Evolutionary conservation across 352 stramenopile species (phyloP), one percentile per base, ranked within the genome.

Genomic region (Phytophthora pseudosyringae): DNA sequence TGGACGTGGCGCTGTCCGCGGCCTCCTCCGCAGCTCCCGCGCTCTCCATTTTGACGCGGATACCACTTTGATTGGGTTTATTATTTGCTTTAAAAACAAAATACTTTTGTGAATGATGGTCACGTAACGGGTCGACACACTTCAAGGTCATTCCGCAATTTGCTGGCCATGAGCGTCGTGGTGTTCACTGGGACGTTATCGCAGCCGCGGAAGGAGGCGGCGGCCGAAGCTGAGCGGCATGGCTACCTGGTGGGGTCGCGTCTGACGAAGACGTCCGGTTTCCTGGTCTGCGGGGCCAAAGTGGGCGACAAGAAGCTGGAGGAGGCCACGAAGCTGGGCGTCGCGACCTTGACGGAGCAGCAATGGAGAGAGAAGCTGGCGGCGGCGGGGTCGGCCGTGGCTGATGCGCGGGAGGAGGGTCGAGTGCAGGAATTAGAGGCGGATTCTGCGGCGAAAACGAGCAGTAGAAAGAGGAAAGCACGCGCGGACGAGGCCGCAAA

Each of bases 111-210:
- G 55, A 63, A 44, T 60, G 58, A 36, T 66, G 57, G 33, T 69
- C 29, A 49, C 25, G 38, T 50, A 59, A 49, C 51, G 28, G 38
- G 12, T 38, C 50, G 28, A 33, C 9, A 40, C 41, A 54, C 48
- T 71, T 67, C 43, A 62, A 52, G 35, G 21, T 54, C 40, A 67
- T 43, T 60, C 9, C 13, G 45, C 32, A 44, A 35, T 64, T 52
- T 57, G 45, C 21, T 18, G 5, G 0, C 1, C 5, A 62, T 66
- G 40, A 60, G 36, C 9, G 18, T 68, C 3, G 75, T 89, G 12
- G 78, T 89, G 45, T 89, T 89, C 62, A 84, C 77, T 12, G 77
- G 80, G n/a, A 70, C 63, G 57, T 54, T 89, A 31, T 71, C 63
- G 12, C 75, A 81, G 73, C 69, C 75, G 39, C 73, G 80, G 28